Conservation (phyloP, 73 alveolate genomes). For the Paramecium bursaria region DNA sequence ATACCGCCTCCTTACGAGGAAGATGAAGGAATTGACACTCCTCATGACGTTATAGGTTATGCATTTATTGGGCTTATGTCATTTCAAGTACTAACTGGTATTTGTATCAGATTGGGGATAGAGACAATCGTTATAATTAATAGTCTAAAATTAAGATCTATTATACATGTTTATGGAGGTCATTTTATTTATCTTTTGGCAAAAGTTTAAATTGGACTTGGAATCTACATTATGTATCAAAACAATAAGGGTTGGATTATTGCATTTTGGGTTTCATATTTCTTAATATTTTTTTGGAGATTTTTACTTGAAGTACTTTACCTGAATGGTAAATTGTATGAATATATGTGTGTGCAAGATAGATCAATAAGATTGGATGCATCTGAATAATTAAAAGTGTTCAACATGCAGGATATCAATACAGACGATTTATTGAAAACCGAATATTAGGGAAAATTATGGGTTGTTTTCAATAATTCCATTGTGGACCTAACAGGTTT, state of each 20-base stretch:
- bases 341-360: no score
- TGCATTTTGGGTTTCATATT: not conserved
- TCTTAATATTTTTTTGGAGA: not conserved
- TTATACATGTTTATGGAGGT: conserved; percentile 1
- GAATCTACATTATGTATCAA: not conserved
- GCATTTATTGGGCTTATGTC: not conserved
- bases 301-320: not conserved
- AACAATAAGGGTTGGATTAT: not conserved
- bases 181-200: not conserved
- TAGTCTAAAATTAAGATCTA: not conserved
- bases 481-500: conserved; percentile 44
- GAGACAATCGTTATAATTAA: not conserved
- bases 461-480: conserved; percentile 63
- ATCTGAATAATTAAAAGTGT: no score
- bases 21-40: no score
- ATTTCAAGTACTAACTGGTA: not conserved
- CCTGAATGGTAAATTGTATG: not conserved
- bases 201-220: not conserved
- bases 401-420: no score
- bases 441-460: no score
- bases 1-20: not conserved
- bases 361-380: no score
- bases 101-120: not conserved
- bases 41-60: not conserved
- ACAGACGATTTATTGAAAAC: no score